phyloP scores from a whole-genome alignment of 2,329 filamentous ascomycete species.

The Pseudogymnoascus pannorum region DNA sequence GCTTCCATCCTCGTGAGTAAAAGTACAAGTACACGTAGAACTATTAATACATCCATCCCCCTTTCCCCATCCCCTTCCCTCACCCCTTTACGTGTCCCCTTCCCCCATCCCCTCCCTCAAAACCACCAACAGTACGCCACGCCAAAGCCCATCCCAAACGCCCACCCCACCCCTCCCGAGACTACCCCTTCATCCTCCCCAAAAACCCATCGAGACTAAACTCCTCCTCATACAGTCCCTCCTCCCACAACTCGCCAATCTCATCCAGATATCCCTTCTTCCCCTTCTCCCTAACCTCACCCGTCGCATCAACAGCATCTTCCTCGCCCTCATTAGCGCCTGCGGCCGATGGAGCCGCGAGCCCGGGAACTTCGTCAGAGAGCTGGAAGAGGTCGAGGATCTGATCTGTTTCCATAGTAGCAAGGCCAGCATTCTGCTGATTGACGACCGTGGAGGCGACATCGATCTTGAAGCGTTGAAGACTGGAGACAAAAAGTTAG shows the following conservation, averaged over 20 bases:
- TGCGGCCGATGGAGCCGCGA: constrained; percentile 52
- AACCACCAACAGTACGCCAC: not conserved
- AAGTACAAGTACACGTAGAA: constrained; percentile 1
- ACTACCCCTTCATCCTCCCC: constrained; percentile 68
- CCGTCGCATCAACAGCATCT: constrained; percentile 90
- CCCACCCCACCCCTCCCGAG: not conserved
- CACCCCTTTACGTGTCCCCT: no score
- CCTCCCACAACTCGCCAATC: constrained; percentile 92
- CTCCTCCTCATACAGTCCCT: constrained; percentile 95
- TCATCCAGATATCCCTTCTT: constrained; percentile 97
- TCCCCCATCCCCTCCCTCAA: not conserved
- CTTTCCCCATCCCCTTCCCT: not conserved
- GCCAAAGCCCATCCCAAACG: not conserved
- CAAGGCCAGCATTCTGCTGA: constrained; percentile 92
- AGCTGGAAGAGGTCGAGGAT: constrained; percentile 95
- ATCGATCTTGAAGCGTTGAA: constrained; percentile 99
- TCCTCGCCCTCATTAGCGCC: constrained; percentile 58
- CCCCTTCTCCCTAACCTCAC: constrained; percentile 85
- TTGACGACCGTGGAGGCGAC: constrained; percentile 97
- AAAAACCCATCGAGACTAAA: constrained; percentile 94
- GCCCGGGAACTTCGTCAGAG: constrained; percentile 64
- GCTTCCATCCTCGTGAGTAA: not conserved
- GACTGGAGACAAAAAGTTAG: constrained; percentile 40
- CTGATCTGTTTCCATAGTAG: constrained; percentile 94
- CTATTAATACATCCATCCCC: not conserved